Percentiles rank a stretch among this genome's conserved stretches.
Evolutionary conservation across 768 basidiomycete species (phyloP).

Genomic region (Pleurotus citrinopileatus): DNA sequence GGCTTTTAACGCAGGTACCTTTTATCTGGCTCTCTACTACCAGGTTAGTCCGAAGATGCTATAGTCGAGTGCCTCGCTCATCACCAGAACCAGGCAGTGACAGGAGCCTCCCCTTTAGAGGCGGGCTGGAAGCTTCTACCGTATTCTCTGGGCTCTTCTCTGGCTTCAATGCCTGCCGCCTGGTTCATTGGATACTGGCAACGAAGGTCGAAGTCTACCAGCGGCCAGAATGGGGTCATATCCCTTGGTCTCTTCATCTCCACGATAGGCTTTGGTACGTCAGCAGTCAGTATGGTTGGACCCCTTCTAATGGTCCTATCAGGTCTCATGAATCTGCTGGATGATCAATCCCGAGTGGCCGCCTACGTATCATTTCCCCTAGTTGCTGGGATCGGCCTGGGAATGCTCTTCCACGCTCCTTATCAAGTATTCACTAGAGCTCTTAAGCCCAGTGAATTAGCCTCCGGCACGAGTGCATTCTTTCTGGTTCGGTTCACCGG

Average conservation of each 20-base stretch:
- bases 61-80: conserved; percentile 13
- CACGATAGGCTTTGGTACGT: conserved; percentile 69
- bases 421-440: conserved; percentile 76
- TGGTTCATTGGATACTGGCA: conserved; percentile 77
- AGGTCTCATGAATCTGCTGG: conserved; percentile 69
- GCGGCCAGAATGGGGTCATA: conserved; percentile 66
- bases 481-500: conserved; percentile 87
- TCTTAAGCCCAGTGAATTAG: conserved; percentile 63
- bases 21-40: conserved; percentile 81
- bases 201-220: conserved; percentile 49
- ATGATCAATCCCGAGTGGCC: conserved; percentile 43
- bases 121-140: conserved; percentile 77
- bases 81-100: conserved; percentile 50
- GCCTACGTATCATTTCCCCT: conserved; percentile 60
- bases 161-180: conserved; percentile 85
- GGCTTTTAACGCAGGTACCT: conserved; percentile 81
- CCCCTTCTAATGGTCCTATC: conserved; percentile 17
- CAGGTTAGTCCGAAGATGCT: conserved; percentile 48
- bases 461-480: conserved; percentile 81
- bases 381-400: conserved; percentile 73
- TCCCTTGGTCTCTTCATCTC: conserved; percentile 61
- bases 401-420: conserved; percentile 84
- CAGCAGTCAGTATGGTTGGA: conserved; percentile 6
- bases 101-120: conserved; percentile 65
- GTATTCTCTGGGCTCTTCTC: conserved; percentile 81